Conservation (phyloP, 345 rosid species). For the Viola odorata region DNA sequence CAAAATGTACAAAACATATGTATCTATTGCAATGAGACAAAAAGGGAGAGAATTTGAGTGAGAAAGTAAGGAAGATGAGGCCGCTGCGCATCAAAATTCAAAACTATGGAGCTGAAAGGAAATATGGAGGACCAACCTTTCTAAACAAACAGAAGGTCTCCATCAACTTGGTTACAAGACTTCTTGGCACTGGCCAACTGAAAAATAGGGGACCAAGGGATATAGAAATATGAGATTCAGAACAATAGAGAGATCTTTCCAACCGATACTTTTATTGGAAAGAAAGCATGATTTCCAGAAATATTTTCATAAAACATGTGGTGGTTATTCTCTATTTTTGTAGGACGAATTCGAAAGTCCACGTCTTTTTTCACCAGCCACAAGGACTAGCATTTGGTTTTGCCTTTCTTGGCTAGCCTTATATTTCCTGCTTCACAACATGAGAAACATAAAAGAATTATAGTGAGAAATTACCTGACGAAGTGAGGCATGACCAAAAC, state of each 20-base stretch:
- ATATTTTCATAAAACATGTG: constrained; percentile 5
- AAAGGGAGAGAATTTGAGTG: constrained; percentile 13
- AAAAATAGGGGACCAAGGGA: constrained; percentile 23
- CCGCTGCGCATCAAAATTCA: background rate
- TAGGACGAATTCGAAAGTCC: constrained; percentile 8
- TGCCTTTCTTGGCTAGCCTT: background rate
- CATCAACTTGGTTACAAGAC: constrained; percentile 13
- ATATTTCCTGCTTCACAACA: no score
- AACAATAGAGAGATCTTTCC: constrained; percentile 15
- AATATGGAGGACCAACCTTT: constrained; percentile 24
- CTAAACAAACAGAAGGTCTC: constrained; percentile 18
- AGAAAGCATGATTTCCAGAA: constrained; percentile 14
- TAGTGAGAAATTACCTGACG: constrained; percentile 12
- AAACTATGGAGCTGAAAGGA: constrained; percentile 1
- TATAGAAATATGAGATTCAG: constrained; percentile 9
- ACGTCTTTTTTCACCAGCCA: background rate
- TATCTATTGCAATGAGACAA: constrained; percentile 14
- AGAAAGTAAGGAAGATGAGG: constrained; percentile 1
- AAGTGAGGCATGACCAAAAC: constrained; percentile 1
- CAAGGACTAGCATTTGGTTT: background rate
- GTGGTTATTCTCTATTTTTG: constrained; percentile 1
- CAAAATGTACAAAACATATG: background rate
- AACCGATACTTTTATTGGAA: constrained; percentile 7
- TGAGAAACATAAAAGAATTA: background rate
- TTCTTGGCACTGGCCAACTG: constrained; percentile 28